Conservation (phyloP, 2,329 filamentous ascomycete genomes). For the Fusarium sp. region DNA sequence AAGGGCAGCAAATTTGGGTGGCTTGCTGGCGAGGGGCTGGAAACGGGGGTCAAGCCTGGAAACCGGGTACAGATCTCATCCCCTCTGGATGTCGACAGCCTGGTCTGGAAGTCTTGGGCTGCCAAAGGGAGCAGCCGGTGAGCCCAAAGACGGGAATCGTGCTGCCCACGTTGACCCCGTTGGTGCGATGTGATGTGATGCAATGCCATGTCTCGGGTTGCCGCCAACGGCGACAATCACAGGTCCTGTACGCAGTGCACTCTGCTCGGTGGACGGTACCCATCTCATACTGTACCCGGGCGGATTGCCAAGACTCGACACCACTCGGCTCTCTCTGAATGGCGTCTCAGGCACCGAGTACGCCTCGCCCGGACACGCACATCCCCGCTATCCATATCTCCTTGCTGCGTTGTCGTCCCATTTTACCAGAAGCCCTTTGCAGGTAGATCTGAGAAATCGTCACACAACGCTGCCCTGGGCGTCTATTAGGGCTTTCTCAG, state of each 20-base stretch:
- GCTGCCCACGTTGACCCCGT: constrained; percentile 8
- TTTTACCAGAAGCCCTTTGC: not conserved
- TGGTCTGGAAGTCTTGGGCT: not conserved
- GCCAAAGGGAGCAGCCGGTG: constrained; percentile 28
- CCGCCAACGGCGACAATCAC: constrained; percentile 20
- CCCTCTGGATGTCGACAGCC: constrained; percentile 17
- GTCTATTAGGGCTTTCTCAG: not conserved
- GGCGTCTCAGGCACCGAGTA: constrained; percentile 1
- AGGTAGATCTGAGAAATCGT: not conserved
- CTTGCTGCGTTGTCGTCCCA: not conserved
- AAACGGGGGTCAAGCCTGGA: constrained; percentile 24
- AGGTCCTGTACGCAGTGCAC: not conserved
- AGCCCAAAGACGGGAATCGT: constrained; percentile 9
- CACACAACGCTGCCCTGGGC: not conserved
- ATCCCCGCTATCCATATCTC: not conserved
- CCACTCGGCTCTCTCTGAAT: constrained; percentile 16
- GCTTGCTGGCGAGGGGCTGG: constrained; percentile 44
- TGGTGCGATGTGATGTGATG: constrained; percentile 37
- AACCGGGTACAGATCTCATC: constrained; percentile 21
- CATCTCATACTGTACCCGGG: constrained; percentile 7
- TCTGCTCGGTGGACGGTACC: not conserved
- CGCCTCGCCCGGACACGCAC: not conserved
- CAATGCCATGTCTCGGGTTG: constrained; percentile 33
- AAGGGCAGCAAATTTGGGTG: constrained; percentile 41
- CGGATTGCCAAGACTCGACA: constrained; percentile 26